Evolutionary conservation across 2,329 filamentous ascomycete genomes (phyloP), one percentile per base, ranked within the genome.

Genomic region (Nannizziopsis barbatae): DNA sequence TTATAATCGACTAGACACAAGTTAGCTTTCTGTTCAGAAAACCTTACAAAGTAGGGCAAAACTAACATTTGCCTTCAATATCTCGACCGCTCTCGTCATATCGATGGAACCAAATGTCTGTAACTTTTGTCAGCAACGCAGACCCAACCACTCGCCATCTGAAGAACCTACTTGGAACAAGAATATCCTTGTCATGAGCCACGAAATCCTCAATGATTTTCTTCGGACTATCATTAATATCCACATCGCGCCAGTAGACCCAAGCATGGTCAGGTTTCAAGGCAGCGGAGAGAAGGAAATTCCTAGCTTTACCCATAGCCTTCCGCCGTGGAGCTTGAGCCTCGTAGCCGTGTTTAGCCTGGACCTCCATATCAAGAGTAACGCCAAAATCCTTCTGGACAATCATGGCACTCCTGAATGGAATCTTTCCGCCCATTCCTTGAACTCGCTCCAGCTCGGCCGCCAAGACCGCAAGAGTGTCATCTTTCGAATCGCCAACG

Each of bases 221-320:
- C 54, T 77, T 76, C 1, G 90, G 87, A 64, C 84, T 94, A 62
- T 98, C 89, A 41, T 86, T 81, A 58, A 98, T 95, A 66, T 98
- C 92, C 43, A 95, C 89, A 65, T 98, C 92, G 52, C 92, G 80
- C 92, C 92, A 98, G 67, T 95, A 96, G 7, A 96, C 89, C 92
- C 92, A 98, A 7, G 88, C 90, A 64, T 98, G 92, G 53, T 96
- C 88, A 0, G 88, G 81, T 71, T 93, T 94, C 59, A 98, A 64
- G 2, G 92, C 83, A 0, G 86, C 75, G 30, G 81, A 79, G 1
- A 98, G 77, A 15, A 98, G 75, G 66, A 94, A 98, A 66, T 98
- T 98, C 58, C 92, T 80, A 22, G 92, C 92, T 57, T 77, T 81
- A 40, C 84, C 92, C 78, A 98, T 89, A 32, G 83, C 80, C 70